phyloP scores from a whole-genome alignment of 495 filamentous ascomycete genomes.

The Polyplosphaeria fusca region DNA sequence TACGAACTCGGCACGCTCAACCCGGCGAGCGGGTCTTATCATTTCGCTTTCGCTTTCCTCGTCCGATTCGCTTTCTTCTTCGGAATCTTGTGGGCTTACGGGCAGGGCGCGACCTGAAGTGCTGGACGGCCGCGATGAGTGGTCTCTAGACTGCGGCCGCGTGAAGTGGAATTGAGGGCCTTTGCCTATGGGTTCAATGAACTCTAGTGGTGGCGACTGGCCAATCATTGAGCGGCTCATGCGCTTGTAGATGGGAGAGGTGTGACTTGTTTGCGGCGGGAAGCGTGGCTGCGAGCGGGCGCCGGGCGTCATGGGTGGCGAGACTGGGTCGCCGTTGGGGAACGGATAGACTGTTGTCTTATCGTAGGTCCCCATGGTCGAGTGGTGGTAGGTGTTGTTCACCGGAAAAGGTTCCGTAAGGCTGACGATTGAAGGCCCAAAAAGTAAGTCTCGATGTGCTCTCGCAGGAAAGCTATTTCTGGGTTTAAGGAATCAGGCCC shows the following conservation, averaged over 20 bases:
- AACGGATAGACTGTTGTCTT: slow-evolving; percentile 14
- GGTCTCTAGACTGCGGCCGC: slow-evolving; percentile 26
- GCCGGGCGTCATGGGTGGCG: slow-evolving; percentile 34
- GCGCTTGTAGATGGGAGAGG: slow-evolving; percentile 34
- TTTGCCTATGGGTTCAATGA: slow-evolving; percentile 33
- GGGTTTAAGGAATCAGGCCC: slow-evolving; percentile 26
- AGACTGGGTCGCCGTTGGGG: slow-evolving; percentile 24
- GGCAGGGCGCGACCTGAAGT: slow-evolving; percentile 23
- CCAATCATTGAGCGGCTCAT: slow-evolving; percentile 25
- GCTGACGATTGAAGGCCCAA: slow-evolving; percentile 9
- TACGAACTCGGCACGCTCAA: slow-evolving; percentile 31
- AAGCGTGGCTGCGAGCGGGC: slow-evolving; percentile 26
- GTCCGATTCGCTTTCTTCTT: slow-evolving; percentile 26
- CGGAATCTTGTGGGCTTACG: slow-evolving; percentile 24
- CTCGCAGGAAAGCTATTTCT: neutral
- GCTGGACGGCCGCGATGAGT: slow-evolving; percentile 32
- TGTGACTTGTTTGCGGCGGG: slow-evolving; percentile 33
- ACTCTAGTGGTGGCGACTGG: slow-evolving; percentile 32
- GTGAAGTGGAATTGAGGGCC: slow-evolving; percentile 32
- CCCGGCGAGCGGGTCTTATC: neutral
- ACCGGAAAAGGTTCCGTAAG: slow-evolving; percentile 22
- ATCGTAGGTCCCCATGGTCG: slow-evolving; percentile 24
- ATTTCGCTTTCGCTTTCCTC: slow-evolving; percentile 18
- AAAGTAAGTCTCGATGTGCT: neutral
- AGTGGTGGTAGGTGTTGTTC: slow-evolving; percentile 18